Evolutionary conservation across 176 grass and related monocot genomes (phyloP), one percentile per base, ranked within the genome.

Genomic region (Ananas comosus): DNA sequence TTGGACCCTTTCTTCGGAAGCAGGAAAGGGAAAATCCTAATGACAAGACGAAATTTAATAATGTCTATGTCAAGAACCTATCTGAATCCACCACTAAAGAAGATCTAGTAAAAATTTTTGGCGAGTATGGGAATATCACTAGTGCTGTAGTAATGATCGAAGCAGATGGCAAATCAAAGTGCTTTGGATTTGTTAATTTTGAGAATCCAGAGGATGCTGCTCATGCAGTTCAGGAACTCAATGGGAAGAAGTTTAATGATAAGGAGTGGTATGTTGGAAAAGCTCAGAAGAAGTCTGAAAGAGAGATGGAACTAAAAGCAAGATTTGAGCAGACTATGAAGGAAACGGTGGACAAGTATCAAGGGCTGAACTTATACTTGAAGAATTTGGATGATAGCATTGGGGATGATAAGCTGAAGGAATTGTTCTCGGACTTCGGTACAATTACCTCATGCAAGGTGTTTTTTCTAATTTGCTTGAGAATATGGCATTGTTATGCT

Each of bases 181-280:
- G 94, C 76, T 99, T 99, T 73, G 94, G 94, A 68, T 99, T 99
- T 88, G 90, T 99, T 49, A 99, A 99, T 69, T 99, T 99, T 68
- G 89, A 90, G 74, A 86, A 80, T 71, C 77, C 84, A 64, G 89
- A 99, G 70, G 82, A 70, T 53, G 94, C 89, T 77, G 76, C 81
- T 74, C 16, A 63, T n/a, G 89, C 94, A 69, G 89, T 93, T 68
- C 75, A 99, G 66, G 89, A 83, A 64, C 74, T 99, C 68, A 91
- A 99, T 73, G 85, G 94, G 66, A 93, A 91, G 70, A 83, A 83
- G 65, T 78, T 99, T 75, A 64, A 90, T 59, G 87, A 85, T n/a
- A 99, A 92, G 80, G 94, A 93, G 74, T 85, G 85, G 82, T 99
- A 90, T 68, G 94, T 99, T 33, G 94, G 94, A 64, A 99, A 83